A percentile compares a stretch with the other conserved stretches of the same genome.
These are phyloP conservation scores for Boletus huronensis DNA, from an alignment of 768 basidiomycete species.

Conservation along the genomic window DNA sequence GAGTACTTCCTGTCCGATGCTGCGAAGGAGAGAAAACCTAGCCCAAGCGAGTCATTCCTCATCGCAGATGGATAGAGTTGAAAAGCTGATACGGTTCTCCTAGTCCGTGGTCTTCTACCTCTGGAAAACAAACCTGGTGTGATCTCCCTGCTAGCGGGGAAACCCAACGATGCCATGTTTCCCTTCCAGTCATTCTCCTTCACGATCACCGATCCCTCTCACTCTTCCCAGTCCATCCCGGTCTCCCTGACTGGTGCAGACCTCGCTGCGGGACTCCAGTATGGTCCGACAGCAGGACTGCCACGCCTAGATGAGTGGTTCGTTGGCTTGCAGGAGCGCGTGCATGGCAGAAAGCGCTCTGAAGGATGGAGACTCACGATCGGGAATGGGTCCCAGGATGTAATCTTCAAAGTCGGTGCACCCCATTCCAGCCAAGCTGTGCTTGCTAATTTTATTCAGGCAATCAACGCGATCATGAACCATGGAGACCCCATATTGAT, in stretches of 20 bases:
- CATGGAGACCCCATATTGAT: slow-evolving; percentile 79
- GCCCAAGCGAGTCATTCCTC: slow-evolving; percentile 48
- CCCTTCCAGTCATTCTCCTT: slow-evolving; percentile 82
- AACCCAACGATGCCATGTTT: slow-evolving; percentile 88
- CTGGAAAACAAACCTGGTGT: slow-evolving; percentile 76
- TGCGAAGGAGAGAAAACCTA: slow-evolving; percentile 61
- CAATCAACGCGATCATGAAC: slow-evolving; percentile 65
- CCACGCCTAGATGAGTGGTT: slow-evolving; percentile 67
- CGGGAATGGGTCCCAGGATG: slow-evolving; percentile 85
- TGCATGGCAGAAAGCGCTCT: slow-evolving; percentile 58
- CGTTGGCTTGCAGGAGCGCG: slow-evolving; percentile 60
- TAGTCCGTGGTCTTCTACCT: slow-evolving; percentile 69
- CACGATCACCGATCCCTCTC: slow-evolving; percentile 49
- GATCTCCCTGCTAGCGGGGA: slow-evolving; percentile 83
- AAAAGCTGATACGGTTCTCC: background rate
- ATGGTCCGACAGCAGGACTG: slow-evolving; percentile 70
- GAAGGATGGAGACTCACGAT: slow-evolving; percentile 77
- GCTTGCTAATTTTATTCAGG: slow-evolving; percentile 40
- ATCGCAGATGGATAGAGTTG: background rate
- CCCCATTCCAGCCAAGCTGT: background rate
- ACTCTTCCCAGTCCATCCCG: slow-evolving; percentile 42
- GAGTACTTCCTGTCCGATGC: slow-evolving; percentile 53
- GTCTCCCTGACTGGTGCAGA: slow-evolving; percentile 57
- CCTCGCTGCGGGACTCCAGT: slow-evolving; percentile 69
- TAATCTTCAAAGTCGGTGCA: slow-evolving; percentile 71